Evolutionary conservation across 768 basidiomycete species (phyloP), one percentile per base, ranked within the genome.

Genomic region (Hericium erinaceus): DNA sequence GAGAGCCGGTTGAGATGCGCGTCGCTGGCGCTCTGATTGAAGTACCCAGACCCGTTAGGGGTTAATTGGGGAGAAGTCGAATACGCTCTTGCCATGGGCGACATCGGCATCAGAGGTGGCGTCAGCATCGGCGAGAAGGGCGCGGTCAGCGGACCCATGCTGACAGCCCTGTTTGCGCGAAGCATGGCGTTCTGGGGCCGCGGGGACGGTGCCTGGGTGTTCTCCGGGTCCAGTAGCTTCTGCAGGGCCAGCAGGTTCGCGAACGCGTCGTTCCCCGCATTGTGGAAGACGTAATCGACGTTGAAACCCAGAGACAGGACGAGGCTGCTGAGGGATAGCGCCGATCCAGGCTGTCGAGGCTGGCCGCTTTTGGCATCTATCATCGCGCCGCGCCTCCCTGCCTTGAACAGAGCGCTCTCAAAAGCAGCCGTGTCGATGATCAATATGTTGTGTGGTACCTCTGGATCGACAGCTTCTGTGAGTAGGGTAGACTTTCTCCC

Each of bases 241-340:
- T 92, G 89, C 33, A 92, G 73, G 12, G 76, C 80, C 44, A 87
- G 80, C 28, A 92, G 77, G 53, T 74, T 72, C 74, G 87, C 74
- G 64, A 87, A 81, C 3, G 90, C 85, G 60, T 89, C 85, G 67
- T 92, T 92, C 13, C 89, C 89, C n/a, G 89, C 73, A 64, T 91
- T 90, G 67, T 87, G 81, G 58, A 85, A 66, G 13, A 69, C 66
- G 57, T 79, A 81, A 59, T 66, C 65, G 54, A 69, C 44, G 64
- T 69, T 66, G 54, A 77, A 64, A 16, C 78, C 75, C 39, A 88
- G 74, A 4, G 86, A 85, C 56, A 74, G 77, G n/a, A 92, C 68
- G 40, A 88, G 69, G 61, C 76, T 78, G 11, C 80, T 76, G 2
- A 92, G 77, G 20, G 83, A 82, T n/a, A 91, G 77, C 1, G 76